These are phyloP conservation scores for Fraxinus angustifolia DNA, from an alignment of 305 asterid genomes.

Conservation along the genomic window DNA sequence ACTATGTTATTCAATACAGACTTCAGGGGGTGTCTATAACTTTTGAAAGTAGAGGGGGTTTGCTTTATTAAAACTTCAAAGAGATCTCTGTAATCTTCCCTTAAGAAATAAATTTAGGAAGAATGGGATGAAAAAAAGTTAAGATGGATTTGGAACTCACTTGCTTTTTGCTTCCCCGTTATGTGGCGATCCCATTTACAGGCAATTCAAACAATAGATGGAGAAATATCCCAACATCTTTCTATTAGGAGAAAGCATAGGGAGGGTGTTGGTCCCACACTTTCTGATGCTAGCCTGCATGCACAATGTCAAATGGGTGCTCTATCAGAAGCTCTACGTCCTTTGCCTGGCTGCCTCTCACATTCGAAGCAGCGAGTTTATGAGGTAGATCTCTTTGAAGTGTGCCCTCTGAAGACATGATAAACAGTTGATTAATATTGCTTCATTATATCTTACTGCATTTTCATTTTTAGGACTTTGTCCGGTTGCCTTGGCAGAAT, in stretches of 20 bases:
- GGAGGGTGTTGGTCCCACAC: constrained; percentile 68
- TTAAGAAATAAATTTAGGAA: neutral
- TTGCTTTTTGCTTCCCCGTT: neutral
- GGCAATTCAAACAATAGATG: constrained; percentile 96
- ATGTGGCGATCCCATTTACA: constrained; percentile 28
- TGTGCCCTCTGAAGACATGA: constrained; percentile 8
- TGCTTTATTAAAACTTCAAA: neutral
- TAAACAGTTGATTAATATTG: constrained; percentile 6
- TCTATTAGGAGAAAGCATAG: constrained; percentile 72
- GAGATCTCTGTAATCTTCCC: neutral
- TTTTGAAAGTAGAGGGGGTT: neutral
- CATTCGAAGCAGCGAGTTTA: constrained; percentile 93
- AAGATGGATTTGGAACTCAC: constrained; percentile 12
- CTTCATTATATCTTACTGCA: constrained; percentile 17
- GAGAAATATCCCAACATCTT: constrained; percentile 78
- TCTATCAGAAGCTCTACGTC: constrained; percentile 93
- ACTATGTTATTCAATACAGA: neutral
- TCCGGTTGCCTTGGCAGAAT: constrained; percentile 90
- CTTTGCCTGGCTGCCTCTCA: constrained; percentile 90
- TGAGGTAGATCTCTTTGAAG: constrained; percentile 51
- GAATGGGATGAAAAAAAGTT: neutral
- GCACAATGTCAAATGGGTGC: constrained; percentile 71
- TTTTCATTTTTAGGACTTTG: constrained; percentile 60
- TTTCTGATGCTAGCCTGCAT: constrained; percentile 64
- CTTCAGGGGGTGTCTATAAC: neutral